Evolutionary conservation across 108 stramenopile genomes (phyloP).

Genomic region (Skeletonema grethae): DNA sequence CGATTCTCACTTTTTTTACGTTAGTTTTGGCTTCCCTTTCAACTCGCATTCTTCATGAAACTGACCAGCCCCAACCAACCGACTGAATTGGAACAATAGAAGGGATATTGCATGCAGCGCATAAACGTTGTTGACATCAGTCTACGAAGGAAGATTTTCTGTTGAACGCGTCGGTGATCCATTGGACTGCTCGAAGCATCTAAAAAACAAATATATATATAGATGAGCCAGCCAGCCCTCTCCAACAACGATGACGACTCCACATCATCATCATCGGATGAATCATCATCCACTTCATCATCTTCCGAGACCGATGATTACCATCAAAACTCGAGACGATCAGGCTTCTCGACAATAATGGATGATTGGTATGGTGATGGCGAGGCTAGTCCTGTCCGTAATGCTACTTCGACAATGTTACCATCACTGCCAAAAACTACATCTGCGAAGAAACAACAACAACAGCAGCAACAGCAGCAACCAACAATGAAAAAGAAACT

Average conservation of each 20-base stretch:
- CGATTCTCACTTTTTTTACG: no score
- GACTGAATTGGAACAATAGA: no score
- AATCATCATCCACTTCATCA: background rate
- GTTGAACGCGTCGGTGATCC: no score
- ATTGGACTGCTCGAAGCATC: no score
- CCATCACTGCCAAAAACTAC: background rate
- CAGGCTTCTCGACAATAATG: background rate
- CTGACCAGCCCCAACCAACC: no score
- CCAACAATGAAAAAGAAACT: background rate
- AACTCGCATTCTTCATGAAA: no score
- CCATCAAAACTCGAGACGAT: background rate
- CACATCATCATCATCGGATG: background rate
- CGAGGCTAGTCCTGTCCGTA: background rate
- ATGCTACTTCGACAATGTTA: background rate
- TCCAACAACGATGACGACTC: background rate
- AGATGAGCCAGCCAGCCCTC: no score
- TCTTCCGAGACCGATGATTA: background rate
- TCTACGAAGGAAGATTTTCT: no score
- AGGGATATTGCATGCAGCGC: no score
- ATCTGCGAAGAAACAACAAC: background rate
- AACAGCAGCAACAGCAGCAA: background rate
- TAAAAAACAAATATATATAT: no score
- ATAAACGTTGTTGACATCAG: no score
- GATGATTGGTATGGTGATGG: background rate
- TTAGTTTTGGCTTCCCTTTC: no score